These are phyloP conservation scores for Exophiala sideris DNA, from an alignment of 2,329 filamentous ascomycete species.

Conservation along the genomic window DNA sequence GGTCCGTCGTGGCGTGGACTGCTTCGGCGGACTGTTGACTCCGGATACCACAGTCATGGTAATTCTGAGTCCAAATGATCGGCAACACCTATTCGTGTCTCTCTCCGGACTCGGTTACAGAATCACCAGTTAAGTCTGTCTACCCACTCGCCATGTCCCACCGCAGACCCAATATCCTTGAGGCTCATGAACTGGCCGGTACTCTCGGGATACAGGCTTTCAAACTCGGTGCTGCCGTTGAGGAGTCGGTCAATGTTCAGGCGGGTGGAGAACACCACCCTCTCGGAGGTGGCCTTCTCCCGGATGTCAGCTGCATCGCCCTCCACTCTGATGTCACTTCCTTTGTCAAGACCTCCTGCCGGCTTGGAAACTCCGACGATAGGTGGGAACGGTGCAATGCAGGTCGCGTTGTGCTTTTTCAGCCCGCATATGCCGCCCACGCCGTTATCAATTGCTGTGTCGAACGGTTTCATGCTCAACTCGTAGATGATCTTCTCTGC, in stretches of 20 bases:
- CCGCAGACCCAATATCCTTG: no score
- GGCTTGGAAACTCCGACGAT: conserved; percentile 49
- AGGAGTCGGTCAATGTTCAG: neutral
- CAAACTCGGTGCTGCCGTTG: neutral
- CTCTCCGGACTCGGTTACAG: no score
- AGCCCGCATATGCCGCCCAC: conserved; percentile 47
- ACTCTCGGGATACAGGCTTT: neutral
- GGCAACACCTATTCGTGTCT: no score
- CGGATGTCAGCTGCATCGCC: neutral
- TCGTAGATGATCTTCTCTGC: conserved; percentile 38
- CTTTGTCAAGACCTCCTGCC: conserved; percentile 32
- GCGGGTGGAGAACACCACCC: conserved; percentile 6
- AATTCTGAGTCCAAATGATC: no score
- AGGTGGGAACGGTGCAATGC: conserved; percentile 43
- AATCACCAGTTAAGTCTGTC: no score
- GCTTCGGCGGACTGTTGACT: no score
- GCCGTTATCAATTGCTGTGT: conserved; percentile 42
- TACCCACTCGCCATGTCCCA: no score
- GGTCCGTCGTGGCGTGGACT: no score
- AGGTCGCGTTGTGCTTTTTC: conserved; percentile 32
- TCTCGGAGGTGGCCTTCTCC: conserved; percentile 4
- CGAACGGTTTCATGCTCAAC: conserved; percentile 30
- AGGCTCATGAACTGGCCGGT: no score
- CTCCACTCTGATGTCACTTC: neutral
- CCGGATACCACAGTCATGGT: no score